Percentiles rank a stretch among this genome's conserved stretches.
phyloP scores from a whole-genome alignment of 192 early-diverging fungal genomes.

The Kappamyces sp. region DNA sequence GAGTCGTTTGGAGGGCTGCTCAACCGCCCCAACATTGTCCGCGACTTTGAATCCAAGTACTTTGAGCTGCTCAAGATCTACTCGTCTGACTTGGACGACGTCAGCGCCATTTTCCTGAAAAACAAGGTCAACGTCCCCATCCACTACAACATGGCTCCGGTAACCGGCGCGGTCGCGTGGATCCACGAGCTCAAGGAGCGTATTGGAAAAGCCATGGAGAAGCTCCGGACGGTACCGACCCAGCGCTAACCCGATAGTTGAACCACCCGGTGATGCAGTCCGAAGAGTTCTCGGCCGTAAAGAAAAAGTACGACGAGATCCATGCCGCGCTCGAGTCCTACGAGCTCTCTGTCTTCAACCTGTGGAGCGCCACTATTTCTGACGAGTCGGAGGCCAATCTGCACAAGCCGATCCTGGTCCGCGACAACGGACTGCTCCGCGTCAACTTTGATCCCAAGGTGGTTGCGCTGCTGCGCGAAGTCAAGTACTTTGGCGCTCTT shows the following conservation, averaged over 20 bases:
- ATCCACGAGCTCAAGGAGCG: conserved; percentile 55
- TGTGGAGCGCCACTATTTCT: conserved; percentile 50
- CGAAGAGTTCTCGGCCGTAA: conserved; percentile 49
- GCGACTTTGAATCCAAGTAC: conserved; percentile 59
- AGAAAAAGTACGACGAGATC: conserved; percentile 46
- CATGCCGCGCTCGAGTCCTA: conserved; percentile 44
- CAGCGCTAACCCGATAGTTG: conserved; percentile 25
- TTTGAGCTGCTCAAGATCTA: conserved; percentile 48
- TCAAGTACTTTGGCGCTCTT: conserved; percentile 52
- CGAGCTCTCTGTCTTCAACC: conserved; percentile 41
- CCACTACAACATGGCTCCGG: conserved; percentile 64
- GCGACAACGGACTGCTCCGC: conserved; percentile 35
- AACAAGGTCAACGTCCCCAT: conserved; percentile 51
- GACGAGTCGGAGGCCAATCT: conserved; percentile 60
- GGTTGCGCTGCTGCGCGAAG: conserved; percentile 59
- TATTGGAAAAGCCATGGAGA: conserved; percentile 54
- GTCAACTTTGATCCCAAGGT: conserved; percentile 68
- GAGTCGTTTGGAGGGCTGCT: conserved; percentile 58
- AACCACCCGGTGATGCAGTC: conserved; percentile 50
- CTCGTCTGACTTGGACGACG: conserved; percentile 53
- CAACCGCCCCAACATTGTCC: conserved; percentile 45
- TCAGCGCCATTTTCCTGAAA: conserved; percentile 42
- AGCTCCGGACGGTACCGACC: conserved; percentile 46
- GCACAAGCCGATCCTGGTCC: conserved; percentile 46
- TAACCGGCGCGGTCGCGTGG: conserved; percentile 59